Percentiles rank a stretch among this genome's conserved stretches.
Evolutionary conservation across 2,329 filamentous ascomycete genomes (phyloP).

Genomic region (Pyricularia sp.): DNA sequence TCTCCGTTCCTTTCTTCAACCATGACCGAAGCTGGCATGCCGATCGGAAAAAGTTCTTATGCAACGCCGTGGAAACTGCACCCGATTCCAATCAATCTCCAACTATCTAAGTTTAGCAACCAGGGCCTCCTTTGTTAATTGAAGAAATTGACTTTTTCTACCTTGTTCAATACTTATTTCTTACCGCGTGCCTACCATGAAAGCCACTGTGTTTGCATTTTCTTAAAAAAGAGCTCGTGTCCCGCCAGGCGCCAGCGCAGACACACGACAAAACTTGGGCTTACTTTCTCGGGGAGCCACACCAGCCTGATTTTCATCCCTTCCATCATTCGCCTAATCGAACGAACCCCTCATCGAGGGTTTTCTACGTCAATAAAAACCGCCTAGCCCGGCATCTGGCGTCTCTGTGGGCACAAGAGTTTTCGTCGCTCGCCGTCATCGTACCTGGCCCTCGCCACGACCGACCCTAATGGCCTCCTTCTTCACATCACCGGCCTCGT

Average conservation of each 20-base stretch:
- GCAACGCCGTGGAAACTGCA: neutral
- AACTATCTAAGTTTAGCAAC: neutral
- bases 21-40: neutral
- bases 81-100: neutral
- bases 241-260: neutral
- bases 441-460: neutral
- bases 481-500: conserved; percentile 28
- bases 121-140: neutral
- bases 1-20: neutral
- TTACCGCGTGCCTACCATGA: neutral
- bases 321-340: neutral
- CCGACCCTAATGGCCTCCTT: conserved; percentile 3
- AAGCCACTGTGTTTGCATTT: neutral
- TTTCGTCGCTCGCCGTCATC: neutral
- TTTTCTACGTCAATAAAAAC: neutral
- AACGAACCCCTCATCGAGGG: neutral
- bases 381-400: neutral
- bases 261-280: neutral
- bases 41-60: neutral
- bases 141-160: neutral
- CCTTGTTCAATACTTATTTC: neutral
- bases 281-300: neutral
- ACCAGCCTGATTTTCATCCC: neutral
- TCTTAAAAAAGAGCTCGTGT: neutral
- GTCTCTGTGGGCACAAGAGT: neutral